Percentiles rank a stretch among this genome's conserved stretches.
Conservation (phyloP, 192 early-diverging fungal species). For the Coemansia sp. region DNA sequence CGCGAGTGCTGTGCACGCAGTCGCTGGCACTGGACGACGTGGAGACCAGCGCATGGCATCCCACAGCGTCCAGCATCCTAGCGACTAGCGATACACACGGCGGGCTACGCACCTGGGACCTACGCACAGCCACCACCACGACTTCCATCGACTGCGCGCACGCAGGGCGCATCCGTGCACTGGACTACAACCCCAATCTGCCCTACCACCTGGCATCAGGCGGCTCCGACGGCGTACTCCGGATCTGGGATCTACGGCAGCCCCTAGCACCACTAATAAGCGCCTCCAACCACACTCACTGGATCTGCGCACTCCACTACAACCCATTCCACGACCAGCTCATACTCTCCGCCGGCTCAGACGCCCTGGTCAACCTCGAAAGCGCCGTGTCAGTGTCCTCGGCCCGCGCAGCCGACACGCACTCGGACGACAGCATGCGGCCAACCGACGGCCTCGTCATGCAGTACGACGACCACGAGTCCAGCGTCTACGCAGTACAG, state of each 20-base stretch:
- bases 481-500: constrained; percentile 86
- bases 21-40: constrained; percentile 30
- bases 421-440: constrained; percentile 4
- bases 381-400: constrained; percentile 86
- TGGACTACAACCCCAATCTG: constrained; percentile 90
- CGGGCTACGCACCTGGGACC: constrained; percentile 71
- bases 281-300: constrained; percentile 83
- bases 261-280: constrained; percentile 61
- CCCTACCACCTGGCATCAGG: constrained; percentile 82
- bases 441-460: constrained; percentile 81
- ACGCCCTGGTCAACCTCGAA: constrained; percentile 87
- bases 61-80: constrained; percentile 30
- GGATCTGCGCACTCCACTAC: constrained; percentile 84
- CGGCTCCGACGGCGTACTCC: constrained; percentile 86
- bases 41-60: constrained; percentile 37
- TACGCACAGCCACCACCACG: constrained; percentile 58
- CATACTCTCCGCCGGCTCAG: constrained; percentile 80
- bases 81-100: constrained; percentile 56
- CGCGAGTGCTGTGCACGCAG: background rate
- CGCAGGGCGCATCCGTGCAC: constrained; percentile 63
- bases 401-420: constrained; percentile 50
- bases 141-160: constrained; percentile 65
- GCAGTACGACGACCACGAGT: constrained; percentile 94
- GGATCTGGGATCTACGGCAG: constrained; percentile 86
- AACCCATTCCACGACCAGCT: constrained; percentile 95